Evolutionary conservation across 169 alveolate genomes (phyloP).

Genomic region (Eimeria sp.): DNA sequence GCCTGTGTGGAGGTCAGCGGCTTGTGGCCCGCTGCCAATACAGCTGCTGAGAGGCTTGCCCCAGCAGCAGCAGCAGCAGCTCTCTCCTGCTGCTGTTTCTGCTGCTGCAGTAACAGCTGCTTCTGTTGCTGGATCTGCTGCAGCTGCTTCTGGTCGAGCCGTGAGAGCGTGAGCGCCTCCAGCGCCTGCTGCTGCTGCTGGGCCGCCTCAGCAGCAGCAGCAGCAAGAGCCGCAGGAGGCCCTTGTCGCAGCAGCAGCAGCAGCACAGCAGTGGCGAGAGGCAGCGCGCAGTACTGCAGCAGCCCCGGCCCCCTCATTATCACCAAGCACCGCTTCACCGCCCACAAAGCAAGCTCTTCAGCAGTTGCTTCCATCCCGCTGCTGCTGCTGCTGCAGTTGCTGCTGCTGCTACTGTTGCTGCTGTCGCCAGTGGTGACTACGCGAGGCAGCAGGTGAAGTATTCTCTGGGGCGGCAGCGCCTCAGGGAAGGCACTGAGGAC

Average conservation of each 20-base stretch:
- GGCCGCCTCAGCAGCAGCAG: conserved; percentile 45
- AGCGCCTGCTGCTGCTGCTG: conserved; percentile 50
- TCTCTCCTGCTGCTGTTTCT: conserved; percentile 29
- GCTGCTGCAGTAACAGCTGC: conserved; percentile 20
- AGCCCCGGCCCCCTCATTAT: conserved; percentile 28
- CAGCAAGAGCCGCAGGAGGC: conserved; percentile 40
- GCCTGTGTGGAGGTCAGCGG: conserved; percentile 1
- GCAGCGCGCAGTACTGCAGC: conserved; percentile 70
- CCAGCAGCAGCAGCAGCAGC: conserved; percentile 75
- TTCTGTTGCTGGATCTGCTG: conserved; percentile 56
- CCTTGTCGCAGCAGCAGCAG: conserved; percentile 27
- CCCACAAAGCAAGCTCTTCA: conserved; percentile 34
- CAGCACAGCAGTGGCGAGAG: conserved; percentile 48
- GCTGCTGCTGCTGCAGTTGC: conserved; percentile 44
- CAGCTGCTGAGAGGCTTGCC: conserved; percentile 53
- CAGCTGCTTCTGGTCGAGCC: conserved; percentile 36
- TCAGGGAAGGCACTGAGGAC: conserved; percentile 67
- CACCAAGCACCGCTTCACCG: conserved; percentile 15
- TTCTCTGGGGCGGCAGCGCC: conserved; percentile 19
- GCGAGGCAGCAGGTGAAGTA: conserved; percentile 37
- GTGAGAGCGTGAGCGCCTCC: conserved; percentile 36
- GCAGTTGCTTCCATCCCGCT: background rate
- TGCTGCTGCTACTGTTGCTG: conserved; percentile 31
- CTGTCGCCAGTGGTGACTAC: background rate
- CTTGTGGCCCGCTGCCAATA: conserved; percentile 46